These are phyloP conservation scores for Hygrophila difformis DNA, from an alignment of 257 asterid species.

Conservation along the genomic window DNA sequence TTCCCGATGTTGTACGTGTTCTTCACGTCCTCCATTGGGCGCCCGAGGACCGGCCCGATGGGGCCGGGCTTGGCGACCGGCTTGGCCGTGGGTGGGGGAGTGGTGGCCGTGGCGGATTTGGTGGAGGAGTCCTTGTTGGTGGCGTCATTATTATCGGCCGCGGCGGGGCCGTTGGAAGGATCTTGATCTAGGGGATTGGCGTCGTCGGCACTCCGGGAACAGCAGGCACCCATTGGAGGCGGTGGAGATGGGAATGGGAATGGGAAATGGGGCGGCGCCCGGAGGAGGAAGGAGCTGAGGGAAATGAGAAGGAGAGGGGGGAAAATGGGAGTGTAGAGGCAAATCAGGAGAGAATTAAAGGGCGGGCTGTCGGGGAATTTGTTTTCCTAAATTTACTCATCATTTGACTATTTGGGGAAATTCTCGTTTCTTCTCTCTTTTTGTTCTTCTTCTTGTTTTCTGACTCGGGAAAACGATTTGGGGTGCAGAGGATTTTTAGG, in stretches of 20 bases:
- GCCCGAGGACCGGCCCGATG: constrained; percentile 44
- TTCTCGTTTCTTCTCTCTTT: background rate
- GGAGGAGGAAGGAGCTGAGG: constrained; percentile 15
- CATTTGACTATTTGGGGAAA: background rate
- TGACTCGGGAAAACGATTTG: background rate
- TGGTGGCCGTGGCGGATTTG: background rate
- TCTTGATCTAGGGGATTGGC: background rate
- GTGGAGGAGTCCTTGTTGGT: background rate
- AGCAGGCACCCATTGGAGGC: constrained; percentile 36
- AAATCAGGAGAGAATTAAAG: constrained; percentile 14
- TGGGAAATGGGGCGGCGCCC: too few relatives aligned
- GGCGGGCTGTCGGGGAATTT: background rate
- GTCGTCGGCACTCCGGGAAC: constrained; percentile 27
- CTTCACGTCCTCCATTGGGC: constrained; percentile 59
- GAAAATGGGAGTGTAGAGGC: constrained; percentile 20
- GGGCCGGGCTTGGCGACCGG: constrained; percentile 25
- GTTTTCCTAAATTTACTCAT: background rate
- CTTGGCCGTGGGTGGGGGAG: constrained; percentile 8
- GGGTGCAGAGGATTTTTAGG: constrained; percentile 17
- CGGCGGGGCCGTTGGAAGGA: constrained; percentile 1
- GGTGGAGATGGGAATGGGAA: constrained; percentile 5
- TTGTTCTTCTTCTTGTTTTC: too few relatives aligned
- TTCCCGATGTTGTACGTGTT: constrained; percentile 47
- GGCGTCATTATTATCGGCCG: background rate
- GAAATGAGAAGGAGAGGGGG: constrained; percentile 4